These are phyloP conservation scores for Thalassiosira allenii DNA, from an alignment of 352 stramenopile species.

Conservation along the genomic window DNA sequence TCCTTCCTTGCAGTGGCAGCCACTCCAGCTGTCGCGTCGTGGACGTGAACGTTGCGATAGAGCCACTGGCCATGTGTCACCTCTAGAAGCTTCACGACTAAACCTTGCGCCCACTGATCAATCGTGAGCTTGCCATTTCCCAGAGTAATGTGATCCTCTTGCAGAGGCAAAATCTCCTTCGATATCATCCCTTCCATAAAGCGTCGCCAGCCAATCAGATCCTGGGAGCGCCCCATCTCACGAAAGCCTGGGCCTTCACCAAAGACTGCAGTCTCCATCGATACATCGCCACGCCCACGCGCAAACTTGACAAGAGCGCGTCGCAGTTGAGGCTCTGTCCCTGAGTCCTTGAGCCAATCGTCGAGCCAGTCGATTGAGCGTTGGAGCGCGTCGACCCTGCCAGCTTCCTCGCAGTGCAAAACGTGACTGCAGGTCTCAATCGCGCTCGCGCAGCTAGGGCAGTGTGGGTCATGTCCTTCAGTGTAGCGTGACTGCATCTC, in stretches of 20 bases:
- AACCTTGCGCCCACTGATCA: background rate
- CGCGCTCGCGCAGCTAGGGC: background rate
- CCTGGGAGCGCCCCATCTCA: constrained; percentile 9
- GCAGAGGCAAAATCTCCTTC: constrained; percentile 1
- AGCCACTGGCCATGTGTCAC: constrained; percentile 28
- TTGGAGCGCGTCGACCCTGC: constrained; percentile 10
- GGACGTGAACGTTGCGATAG: constrained; percentile 20
- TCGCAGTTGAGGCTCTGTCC: background rate
- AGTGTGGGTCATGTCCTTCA: background rate
- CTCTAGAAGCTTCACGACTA: constrained; percentile 28
- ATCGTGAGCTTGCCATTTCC: background rate
- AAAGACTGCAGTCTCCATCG: background rate
- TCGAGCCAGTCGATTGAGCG: background rate
- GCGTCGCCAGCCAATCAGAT: constrained; percentile 34
- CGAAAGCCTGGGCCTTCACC: background rate
- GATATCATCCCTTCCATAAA: constrained; percentile 46
- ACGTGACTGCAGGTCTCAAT: constrained; percentile 20
- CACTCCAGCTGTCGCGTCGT: constrained; percentile 11
- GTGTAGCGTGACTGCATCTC: background rate
- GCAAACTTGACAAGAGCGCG: background rate
- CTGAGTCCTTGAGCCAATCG: background rate
- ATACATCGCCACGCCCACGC: background rate
- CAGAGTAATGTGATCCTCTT: background rate
- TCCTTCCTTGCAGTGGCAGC: constrained; percentile 11
- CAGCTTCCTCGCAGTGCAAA: constrained; percentile 2